Conservation (phyloP, 108 stramenopile genomes). For the Fistulifera pelliculosa region DNA sequence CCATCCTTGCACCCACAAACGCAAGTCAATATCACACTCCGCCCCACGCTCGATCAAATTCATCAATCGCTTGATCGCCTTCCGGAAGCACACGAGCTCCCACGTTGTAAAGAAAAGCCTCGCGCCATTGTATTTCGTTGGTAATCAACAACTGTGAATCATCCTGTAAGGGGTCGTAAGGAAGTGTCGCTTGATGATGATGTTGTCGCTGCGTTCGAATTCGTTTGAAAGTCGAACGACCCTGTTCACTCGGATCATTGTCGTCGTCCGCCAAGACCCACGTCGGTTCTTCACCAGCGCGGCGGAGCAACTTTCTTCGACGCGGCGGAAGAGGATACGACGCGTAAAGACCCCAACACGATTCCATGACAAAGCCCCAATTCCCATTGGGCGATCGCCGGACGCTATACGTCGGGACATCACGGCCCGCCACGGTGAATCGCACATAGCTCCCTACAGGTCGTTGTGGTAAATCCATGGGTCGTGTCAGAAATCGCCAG, state of each 20-base stretch:
- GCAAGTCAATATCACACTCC: slow-evolving; percentile 3
- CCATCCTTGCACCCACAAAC: no score
- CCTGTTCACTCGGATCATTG: slow-evolving; percentile 12
- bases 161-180: slow-evolving; percentile 17
- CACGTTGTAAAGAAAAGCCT: slow-evolving; percentile 74
- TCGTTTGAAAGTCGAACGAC: not conserved
- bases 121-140: slow-evolving; percentile 59
- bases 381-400: slow-evolving; percentile 58
- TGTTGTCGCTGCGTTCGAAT: not conserved
- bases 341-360: slow-evolving; percentile 70
- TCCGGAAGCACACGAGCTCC: slow-evolving; percentile 56
- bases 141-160: slow-evolving; percentile 51
- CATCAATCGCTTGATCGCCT: slow-evolving; percentile 37
- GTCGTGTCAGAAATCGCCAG: slow-evolving; percentile 57
- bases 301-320: slow-evolving; percentile 20
- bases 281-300: slow-evolving; percentile 31
- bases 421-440: slow-evolving; percentile 58
- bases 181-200: not conserved
- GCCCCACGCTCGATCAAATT: slow-evolving; percentile 25
- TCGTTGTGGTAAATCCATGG: slow-evolving; percentile 57
- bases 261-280: slow-evolving; percentile 22
- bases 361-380: slow-evolving; percentile 78
- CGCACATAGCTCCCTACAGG: slow-evolving; percentile 63
- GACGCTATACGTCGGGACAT: slow-evolving; percentile 70
- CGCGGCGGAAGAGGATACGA: slow-evolving; percentile 40